phyloP scores from a whole-genome alignment of 768 basidiomycete species.

The Filobasidium wieringae region DNA sequence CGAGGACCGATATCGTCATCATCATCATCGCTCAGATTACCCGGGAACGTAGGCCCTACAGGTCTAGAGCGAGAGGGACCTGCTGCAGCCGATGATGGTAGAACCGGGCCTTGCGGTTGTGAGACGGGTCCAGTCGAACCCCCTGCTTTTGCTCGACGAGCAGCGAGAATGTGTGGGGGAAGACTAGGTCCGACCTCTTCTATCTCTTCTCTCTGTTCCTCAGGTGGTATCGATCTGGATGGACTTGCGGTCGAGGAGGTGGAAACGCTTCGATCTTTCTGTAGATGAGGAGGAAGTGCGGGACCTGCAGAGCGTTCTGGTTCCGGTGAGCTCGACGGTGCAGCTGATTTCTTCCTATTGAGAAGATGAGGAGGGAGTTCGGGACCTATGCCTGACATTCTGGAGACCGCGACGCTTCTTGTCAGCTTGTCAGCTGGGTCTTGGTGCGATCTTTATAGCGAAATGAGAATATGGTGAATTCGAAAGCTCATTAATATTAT shows the following conservation, averaged over 20 bases:
- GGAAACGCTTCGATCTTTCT: conserved; percentile 10
- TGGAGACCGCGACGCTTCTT: no score
- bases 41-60: conserved; percentile 34
- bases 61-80: conserved; percentile 3
- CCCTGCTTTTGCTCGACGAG: conserved; percentile 35
- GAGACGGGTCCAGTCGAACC: conserved; percentile 18
- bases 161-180: conserved; percentile 56
- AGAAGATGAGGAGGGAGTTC: no score
- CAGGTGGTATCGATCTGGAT: conserved; percentile 3
- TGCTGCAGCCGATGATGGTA: conserved; percentile 6
- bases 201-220: conserved; percentile 43
- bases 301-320: no score
- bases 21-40: conserved; percentile 48
- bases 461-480: no score
- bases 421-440: no score
- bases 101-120: neutral
- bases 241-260: conserved; percentile 17
- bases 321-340: no score
- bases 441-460: no score
- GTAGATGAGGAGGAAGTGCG: conserved; percentile 36
- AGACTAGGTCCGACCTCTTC: conserved; percentile 60
- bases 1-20: conserved; percentile 69
- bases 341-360: no score
- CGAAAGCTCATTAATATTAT: no score
- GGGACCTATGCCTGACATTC: no score